These are phyloP conservation scores for Lodderomyces elongisporus DNA, from an alignment of 1,139 yeast species.

Conservation along the genomic window DNA sequence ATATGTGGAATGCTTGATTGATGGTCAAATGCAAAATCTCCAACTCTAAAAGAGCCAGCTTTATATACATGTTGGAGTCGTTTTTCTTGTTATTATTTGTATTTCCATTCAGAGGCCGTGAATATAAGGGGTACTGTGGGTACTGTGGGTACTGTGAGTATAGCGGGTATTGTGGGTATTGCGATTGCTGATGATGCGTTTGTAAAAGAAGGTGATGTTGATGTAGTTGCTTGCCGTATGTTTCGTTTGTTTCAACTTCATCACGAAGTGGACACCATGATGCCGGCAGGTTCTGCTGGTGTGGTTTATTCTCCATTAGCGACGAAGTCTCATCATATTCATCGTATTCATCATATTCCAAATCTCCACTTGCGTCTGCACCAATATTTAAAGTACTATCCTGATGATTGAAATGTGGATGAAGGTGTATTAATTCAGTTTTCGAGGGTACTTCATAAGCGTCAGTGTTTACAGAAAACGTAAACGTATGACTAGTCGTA, in stretches of 20 bases:
- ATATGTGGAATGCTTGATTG: background rate
- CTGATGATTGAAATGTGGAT: background rate
- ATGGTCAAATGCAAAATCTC: background rate
- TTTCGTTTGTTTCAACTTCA: too few species aligned
- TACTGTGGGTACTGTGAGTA: too few species aligned
- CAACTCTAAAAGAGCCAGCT: background rate
- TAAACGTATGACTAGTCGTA: background rate
- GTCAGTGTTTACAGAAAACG: too few species aligned
- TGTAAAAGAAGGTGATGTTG: too few species aligned
- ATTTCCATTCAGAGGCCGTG: too few species aligned
- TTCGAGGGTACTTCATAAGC: too few species aligned
- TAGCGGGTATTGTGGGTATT: too few species aligned
- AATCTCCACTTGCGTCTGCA: too few species aligned
- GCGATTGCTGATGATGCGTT: too few species aligned
- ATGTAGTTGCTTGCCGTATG: too few species aligned
- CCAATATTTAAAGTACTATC: too few species aligned
- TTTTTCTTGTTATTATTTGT: background rate
- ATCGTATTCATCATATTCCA: conserved; percentile 4
- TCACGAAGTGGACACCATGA: conserved; percentile 1
- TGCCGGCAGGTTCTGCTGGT: background rate
- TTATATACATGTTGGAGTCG: background rate
- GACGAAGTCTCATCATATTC: conserved; percentile 13
- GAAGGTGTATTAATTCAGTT: background rate
- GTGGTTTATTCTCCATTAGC: conserved; percentile 9
- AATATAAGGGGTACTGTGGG: too few species aligned